A percentile compares a stretch with the other conserved stretches of the same genome.
These are phyloP conservation scores for Metschnikowia dekortorum DNA, from an alignment of 805 yeast species.

Conservation along the genomic window DNA sequence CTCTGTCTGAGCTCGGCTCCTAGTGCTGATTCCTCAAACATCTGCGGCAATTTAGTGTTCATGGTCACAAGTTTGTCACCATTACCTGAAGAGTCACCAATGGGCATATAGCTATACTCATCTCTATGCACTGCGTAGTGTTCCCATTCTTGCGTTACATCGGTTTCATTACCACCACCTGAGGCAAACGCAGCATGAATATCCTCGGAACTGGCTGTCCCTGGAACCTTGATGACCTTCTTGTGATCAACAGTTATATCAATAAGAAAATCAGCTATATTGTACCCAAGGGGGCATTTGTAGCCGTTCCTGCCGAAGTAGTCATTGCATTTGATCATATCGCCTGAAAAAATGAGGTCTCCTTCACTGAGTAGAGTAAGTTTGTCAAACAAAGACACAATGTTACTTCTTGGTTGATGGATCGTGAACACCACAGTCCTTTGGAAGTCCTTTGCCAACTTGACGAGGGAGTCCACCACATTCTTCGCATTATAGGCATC, in stretches of 20 bases:
- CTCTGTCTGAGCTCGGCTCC: slow-evolving; percentile 39
- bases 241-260: slow-evolving; percentile 77
- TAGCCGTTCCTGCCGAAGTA: slow-evolving; percentile 75
- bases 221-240: slow-evolving; percentile 22
- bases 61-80: slow-evolving; percentile 19
- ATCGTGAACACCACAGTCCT: slow-evolving; percentile 91
- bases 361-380: slow-evolving; percentile 81
- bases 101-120: slow-evolving; percentile 43
- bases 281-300: slow-evolving; percentile 82
- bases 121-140: slow-evolving; percentile 80
- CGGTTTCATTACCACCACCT: slow-evolving; percentile 32
- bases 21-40: slow-evolving; percentile 36
- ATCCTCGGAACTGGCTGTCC: slow-evolving; percentile 17
- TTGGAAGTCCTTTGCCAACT: slow-evolving; percentile 72
- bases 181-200: slow-evolving; percentile 28
- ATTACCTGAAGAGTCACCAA: slow-evolving; percentile 15
- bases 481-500: slow-evolving; percentile 92
- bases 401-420: slow-evolving; percentile 96
- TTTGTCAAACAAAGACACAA: slow-evolving; percentile 85
- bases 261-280: slow-evolving; percentile 88
- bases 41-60: slow-evolving; percentile 26
- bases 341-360: slow-evolving; percentile 81
- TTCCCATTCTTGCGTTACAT: slow-evolving; percentile 78
- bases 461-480: slow-evolving; percentile 79
- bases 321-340: slow-evolving; percentile 66